Conservation (phyloP, 2,329 filamentous ascomycete genomes). For the Pestalotiopsis sp. region DNA sequence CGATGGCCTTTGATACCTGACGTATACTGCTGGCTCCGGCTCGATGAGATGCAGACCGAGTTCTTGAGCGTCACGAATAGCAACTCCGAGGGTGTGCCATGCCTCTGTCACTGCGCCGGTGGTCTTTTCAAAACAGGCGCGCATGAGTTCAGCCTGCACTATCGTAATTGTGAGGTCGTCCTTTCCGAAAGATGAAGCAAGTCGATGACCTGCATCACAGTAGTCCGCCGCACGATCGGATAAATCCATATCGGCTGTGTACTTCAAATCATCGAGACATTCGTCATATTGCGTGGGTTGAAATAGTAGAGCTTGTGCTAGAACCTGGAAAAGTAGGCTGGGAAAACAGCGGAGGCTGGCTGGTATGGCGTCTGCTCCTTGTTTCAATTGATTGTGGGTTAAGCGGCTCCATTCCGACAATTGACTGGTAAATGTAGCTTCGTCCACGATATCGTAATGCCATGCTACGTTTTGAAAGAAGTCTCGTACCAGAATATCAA, state of each 20-base stretch:
- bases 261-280: not conserved
- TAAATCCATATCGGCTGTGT: not conserved
- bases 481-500: not conserved
- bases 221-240: not conserved
- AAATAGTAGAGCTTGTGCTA: not conserved
- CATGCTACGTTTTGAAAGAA: not conserved
- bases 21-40: not conserved
- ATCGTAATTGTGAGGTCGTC: not conserved
- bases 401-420: not conserved
- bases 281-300: not conserved
- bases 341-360: not conserved
- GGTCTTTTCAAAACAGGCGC: not conserved
- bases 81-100: not conserved
- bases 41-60: not conserved
- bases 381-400: not conserved
- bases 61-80: not conserved
- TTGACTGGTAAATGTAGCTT: not conserved
- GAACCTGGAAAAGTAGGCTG: not conserved
- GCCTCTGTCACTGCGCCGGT: not conserved
- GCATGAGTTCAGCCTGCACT: not conserved
- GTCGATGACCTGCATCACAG: not conserved
- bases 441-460: not conserved
- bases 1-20: not conserved
- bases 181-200: not conserved
- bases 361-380: not conserved